Evolutionary conservation across 192 early-diverging fungal species (phyloP), one percentile per base, ranked within the genome.

Genomic region (Coemansia sp.): DNA sequence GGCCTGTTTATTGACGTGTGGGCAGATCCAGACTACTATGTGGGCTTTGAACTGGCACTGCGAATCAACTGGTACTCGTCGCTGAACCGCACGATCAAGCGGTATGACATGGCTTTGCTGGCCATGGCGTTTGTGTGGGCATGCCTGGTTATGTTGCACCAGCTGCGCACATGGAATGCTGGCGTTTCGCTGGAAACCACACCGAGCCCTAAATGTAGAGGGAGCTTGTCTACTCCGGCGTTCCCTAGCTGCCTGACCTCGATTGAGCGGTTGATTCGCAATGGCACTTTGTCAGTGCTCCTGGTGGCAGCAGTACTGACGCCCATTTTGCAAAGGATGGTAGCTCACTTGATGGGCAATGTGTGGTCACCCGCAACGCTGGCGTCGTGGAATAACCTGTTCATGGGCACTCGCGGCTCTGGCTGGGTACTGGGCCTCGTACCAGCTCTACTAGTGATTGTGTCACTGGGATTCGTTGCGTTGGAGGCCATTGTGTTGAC

Each of bases 61-160:
- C 56, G 53, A 1, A 74, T 92, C 13, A 88, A 92, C 74, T 86
- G 82, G 78, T 92, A 91, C 70, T 89, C 89, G 40, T 89, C 88
- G 67, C 67, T 91, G 31, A 89, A 88, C 29, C 84, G 88, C 22
- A 71, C 89, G 40, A 81, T 91, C 7, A 89, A 91, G 69, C 85
- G 92, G 36, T 88, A 91, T 48, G 87, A 90, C 24, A 90, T 90
- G 63, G 85, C 87, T n/a, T 61, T 91, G 19, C 62, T 88, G n/a
- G 87, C 87, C 3, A 83, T 91, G 65, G 83, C 89, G 17, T 91
- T 88, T 66, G 78, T 91, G 7, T 88, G 88, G 61, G 85, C 88
- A 0, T 70, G 89, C 4, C 55, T 91, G 62, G 72, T 87, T 5
- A 36, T 91, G 24, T 63, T 74, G n/a, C 64, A 76, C 36, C 82